Percentiles rank a stretch among this genome's conserved stretches.
Evolutionary conservation across 345 rosid species (phyloP).

Genomic region (Sonneratia caseolaris): DNA sequence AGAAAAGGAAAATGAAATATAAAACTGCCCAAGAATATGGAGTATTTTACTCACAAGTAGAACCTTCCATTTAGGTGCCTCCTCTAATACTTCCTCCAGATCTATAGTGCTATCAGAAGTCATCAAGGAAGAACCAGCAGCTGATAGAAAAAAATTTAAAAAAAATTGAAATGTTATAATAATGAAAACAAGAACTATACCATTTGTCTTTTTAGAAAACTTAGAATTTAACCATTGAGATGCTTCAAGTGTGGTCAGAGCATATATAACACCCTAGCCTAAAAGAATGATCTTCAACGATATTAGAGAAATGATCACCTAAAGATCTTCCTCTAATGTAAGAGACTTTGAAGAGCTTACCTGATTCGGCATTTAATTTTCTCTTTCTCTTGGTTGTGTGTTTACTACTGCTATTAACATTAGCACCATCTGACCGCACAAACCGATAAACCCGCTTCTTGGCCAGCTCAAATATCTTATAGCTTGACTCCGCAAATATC

Average conservation of each 20-base stretch:
- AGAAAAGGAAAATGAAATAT: not conserved
- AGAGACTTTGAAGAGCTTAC: conserved; percentile 15
- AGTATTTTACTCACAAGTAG: conserved; percentile 97
- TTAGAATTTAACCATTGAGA: not conserved
- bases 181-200: not conserved
- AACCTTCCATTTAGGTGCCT: conserved; percentile 96
- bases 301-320: not conserved
- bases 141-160: conserved; percentile 16
- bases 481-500: conserved; percentile 98
- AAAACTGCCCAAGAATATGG: conserved; percentile 26
- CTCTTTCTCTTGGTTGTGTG: conserved; percentile 45
- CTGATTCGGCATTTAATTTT: conserved; percentile 40
- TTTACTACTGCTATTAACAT: conserved; percentile 31
- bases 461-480: conserved; percentile 91
- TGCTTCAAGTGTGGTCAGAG: not conserved
- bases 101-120: conserved; percentile 29
- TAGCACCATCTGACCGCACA: conserved; percentile 37
- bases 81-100: conserved; percentile 71
- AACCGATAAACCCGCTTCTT: conserved; percentile 84
- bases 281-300: not conserved
- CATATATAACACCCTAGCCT: not conserved
- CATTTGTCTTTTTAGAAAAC: not conserved
- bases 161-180: not conserved
- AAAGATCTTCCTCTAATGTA: not conserved
- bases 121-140: conserved; percentile 33